These are phyloP conservation scores for Xylaria sp. DNA, from an alignment of 2,329 filamentous ascomycete genomes.

Conservation along the genomic window DNA sequence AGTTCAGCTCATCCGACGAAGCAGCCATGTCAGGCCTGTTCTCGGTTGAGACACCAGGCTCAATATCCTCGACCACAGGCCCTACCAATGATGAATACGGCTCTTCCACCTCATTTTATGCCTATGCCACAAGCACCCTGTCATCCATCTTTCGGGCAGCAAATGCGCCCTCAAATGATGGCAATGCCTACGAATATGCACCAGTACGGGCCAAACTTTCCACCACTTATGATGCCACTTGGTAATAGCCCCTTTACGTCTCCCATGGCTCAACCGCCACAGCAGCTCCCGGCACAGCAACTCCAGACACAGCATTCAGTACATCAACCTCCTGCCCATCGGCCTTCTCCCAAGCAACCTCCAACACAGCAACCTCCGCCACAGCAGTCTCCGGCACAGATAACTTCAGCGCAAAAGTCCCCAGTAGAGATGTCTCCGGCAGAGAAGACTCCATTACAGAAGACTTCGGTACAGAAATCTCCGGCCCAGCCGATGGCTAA, in stretches of 20 bases:
- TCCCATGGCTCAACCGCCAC: constrained; percentile 15
- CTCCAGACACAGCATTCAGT: background rate
- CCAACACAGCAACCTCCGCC: no score
- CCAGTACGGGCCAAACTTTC: constrained; percentile 20
- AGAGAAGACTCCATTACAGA: no score
- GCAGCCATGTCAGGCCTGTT: constrained; percentile 30
- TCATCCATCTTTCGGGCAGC: constrained; percentile 24
- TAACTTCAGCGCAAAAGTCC: background rate
- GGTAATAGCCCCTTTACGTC: constrained; percentile 19
- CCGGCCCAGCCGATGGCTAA: background rate
- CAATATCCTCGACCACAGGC: constrained; percentile 26
- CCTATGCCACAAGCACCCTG: constrained; percentile 20
- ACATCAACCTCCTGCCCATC: background rate
- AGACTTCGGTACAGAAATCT: background rate
- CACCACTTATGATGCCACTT: constrained; percentile 28
- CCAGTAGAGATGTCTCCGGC: background rate
- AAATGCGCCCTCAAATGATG: constrained; percentile 28
- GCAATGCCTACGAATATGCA: constrained; percentile 24
- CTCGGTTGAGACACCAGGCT: constrained; percentile 29
- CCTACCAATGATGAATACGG: constrained; percentile 24
- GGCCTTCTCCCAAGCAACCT: no score
- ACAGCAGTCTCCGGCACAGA: background rate
- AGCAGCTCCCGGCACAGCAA: constrained; percentile 3
- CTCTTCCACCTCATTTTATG: constrained; percentile 23
- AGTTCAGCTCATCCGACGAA: constrained; percentile 18